Conservation (phyloP, 768 basidiomycete genomes). For the Suillus alpinus region DNA sequence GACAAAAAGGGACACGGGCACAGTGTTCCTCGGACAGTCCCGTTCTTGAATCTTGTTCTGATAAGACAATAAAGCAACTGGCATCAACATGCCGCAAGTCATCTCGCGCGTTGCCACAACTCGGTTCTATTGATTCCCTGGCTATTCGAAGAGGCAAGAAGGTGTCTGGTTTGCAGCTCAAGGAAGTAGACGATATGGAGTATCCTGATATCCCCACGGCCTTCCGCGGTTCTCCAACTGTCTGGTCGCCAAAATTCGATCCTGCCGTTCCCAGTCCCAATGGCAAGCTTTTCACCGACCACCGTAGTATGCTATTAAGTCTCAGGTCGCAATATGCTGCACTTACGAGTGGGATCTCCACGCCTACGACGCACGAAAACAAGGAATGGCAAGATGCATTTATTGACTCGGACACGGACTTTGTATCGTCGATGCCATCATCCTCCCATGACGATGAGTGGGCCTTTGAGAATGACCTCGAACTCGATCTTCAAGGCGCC, state of each 20-base stretch:
- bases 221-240: constrained; percentile 36
- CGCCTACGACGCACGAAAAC: constrained; percentile 12
- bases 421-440: constrained; percentile 1
- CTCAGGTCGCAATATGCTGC: constrained; percentile 33
- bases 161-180: constrained; percentile 27
- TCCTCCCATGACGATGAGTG: constrained; percentile 33
- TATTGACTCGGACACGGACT: neutral
- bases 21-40: neutral
- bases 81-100: neutral
- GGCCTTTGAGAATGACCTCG: constrained; percentile 33
- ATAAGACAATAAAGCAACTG: constrained; percentile 1
- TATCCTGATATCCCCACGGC: constrained; percentile 45
- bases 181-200: constrained; percentile 16
- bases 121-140: constrained; percentile 23
- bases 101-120: neutral
- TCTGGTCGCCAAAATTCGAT: constrained; percentile 30
- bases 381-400: constrained; percentile 11
- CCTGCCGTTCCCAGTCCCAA: neutral
- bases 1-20: neutral
- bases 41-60: neutral
- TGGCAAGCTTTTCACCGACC: constrained; percentile 22
- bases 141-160: constrained; percentile 40
- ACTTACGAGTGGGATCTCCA: constrained; percentile 16
- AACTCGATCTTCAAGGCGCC: constrained; percentile 11
- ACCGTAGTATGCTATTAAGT: constrained; percentile 35